phyloP scores from a whole-genome alignment of 257 asterid species.

The Cruciata laevipes region DNA sequence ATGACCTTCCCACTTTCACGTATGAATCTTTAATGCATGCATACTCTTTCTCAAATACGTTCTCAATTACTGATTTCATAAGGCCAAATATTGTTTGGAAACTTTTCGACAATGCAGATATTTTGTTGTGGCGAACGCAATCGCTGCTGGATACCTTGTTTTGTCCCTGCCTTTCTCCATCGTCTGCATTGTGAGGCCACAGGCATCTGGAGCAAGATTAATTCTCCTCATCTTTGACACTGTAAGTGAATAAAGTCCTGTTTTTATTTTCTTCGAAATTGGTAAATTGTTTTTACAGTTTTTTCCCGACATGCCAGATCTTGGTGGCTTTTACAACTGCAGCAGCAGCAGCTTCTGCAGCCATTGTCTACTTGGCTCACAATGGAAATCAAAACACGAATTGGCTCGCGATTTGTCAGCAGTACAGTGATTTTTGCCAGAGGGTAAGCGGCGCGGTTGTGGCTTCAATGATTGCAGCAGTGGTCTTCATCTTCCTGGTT shows the following conservation, averaged over 20 bases:
- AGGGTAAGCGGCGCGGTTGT: constrained; percentile 76
- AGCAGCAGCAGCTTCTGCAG: constrained; percentile 66
- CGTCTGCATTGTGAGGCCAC: constrained; percentile 71
- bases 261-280: too few species aligned
- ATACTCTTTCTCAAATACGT: background rate
- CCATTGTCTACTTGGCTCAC: constrained; percentile 77
- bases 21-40: constrained; percentile 12
- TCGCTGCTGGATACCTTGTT: constrained; percentile 67
- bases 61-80: too few species aligned
- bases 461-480: constrained; percentile 68
- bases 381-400: constrained; percentile 66
- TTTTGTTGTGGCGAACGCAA: constrained; percentile 68
- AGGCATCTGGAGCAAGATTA: constrained; percentile 43
- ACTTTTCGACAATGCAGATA: constrained; percentile 28
- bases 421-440: constrained; percentile 69
- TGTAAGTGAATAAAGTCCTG: constrained; percentile 17
- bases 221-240: constrained; percentile 67
- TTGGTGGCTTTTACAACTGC: constrained; percentile 54
- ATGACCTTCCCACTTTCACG: constrained; percentile 79
- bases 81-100: background rate
- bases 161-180: constrained; percentile 82
- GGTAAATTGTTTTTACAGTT: background rate
- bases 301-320: constrained; percentile 30
- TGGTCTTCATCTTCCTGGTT: constrained; percentile 41
- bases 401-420: constrained; percentile 74